Conservation (phyloP, 306 rosid genomes). For the Vachellia pachyceras region DNA sequence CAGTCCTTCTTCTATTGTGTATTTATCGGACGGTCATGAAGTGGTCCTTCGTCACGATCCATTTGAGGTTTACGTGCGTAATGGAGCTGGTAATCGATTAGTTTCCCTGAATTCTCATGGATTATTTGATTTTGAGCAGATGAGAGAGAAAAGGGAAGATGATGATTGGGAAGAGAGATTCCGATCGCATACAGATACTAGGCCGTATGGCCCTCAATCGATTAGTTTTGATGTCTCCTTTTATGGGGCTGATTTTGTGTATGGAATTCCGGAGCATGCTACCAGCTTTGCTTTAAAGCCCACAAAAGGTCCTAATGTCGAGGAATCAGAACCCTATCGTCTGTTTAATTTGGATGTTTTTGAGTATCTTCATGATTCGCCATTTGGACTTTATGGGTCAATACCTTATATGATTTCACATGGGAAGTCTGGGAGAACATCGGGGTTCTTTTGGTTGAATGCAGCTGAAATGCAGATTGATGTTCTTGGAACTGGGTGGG, state of each 20-base stretch:
- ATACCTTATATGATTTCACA: constrained; percentile 93
- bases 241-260: constrained; percentile 76
- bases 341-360: constrained; percentile 90
- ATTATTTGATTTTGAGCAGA: constrained; percentile 86
- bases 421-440: constrained; percentile 69
- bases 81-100: constrained; percentile 63
- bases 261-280: constrained; percentile 95
- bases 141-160: constrained; percentile 64
- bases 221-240: constrained; percentile 90
- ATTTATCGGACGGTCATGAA: constrained; percentile 67
- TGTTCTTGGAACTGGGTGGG: constrained; percentile 88
- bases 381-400: constrained; percentile 90
- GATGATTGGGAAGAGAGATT: constrained; percentile 88
- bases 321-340: constrained; percentile 88
- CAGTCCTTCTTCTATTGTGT: constrained; percentile 58
- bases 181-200: constrained; percentile 65
- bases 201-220: constrained; percentile 95
- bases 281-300: constrained; percentile 74
- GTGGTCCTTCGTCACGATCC: constrained; percentile 89
- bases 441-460: constrained; percentile 93
- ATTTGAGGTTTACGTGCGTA: constrained; percentile 80
- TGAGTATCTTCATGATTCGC: constrained; percentile 81
- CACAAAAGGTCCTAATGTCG: constrained; percentile 82
- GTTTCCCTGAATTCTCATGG: constrained; percentile 83
- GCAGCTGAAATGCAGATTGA: constrained; percentile 99